Conservation (phyloP, 164 flowering plant genomes). For the Vitis vinifera region DNA sequence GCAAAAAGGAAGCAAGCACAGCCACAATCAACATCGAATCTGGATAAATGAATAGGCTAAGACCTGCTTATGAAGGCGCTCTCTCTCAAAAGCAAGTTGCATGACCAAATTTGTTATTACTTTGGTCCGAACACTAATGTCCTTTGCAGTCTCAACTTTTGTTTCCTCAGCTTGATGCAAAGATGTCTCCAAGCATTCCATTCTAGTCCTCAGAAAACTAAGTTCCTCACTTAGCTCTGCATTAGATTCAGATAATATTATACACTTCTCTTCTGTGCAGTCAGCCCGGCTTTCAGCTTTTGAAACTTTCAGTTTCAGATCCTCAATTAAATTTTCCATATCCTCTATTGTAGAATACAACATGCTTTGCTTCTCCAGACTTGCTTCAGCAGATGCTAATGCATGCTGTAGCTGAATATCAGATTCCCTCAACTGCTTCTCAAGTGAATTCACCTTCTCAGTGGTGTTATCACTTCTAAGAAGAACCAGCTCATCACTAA, state of each 20-base stretch:
- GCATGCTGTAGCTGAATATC: conserved; percentile 51
- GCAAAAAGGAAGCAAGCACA: not conserved
- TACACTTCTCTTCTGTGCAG: conserved; percentile 58
- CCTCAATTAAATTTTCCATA: conserved; percentile 61
- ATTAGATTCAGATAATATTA: conserved; percentile 53
- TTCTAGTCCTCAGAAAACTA: conserved; percentile 42
- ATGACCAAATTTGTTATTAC: conserved; percentile 62
- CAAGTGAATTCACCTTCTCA: conserved; percentile 37
- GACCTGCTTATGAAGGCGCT: conserved; percentile 89
- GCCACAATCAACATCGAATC: not conserved
- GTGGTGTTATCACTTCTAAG: conserved; percentile 32
- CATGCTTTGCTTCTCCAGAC: conserved; percentile 62
- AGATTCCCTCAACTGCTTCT: conserved; percentile 44
- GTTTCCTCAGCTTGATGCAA: conserved; percentile 59
- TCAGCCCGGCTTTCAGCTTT: conserved; percentile 54
- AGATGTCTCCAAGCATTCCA: conserved; percentile 59
- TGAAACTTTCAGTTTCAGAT: conserved; percentile 49
- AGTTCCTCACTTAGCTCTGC: conserved; percentile 51
- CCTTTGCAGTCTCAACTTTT: conserved; percentile 61
- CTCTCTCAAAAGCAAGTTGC: conserved; percentile 79
- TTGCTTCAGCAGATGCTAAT: conserved; percentile 60
- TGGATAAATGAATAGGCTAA: not conserved
- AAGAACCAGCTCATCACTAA: conserved; percentile 49
- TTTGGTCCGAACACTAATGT: conserved; percentile 53
- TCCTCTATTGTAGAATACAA: conserved; percentile 48